phyloP scores from a whole-genome alignment of 1,284 basidiomycete species.

The Pseudozyma sp. region DNA sequence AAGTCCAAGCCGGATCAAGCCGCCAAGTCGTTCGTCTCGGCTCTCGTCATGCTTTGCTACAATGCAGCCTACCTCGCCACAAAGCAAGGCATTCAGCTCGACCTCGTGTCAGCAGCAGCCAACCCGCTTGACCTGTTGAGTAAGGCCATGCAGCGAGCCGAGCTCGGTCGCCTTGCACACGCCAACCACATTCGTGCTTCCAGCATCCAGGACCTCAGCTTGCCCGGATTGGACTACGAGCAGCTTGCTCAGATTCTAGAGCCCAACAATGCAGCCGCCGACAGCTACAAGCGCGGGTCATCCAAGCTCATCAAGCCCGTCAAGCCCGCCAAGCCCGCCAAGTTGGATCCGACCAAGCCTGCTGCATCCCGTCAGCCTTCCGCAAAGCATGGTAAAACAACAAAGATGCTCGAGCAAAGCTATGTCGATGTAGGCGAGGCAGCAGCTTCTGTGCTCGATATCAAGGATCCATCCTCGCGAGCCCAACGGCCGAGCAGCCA shows the following conservation, averaged over 20 bases:
- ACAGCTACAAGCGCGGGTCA: slow-evolving; percentile 27
- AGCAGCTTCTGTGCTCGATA: slow-evolving; percentile 50
- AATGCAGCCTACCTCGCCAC: slow-evolving; percentile 54
- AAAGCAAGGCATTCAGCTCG: slow-evolving; percentile 50
- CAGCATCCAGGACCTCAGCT: slow-evolving; percentile 37
- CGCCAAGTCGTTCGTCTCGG: slow-evolving; percentile 49
- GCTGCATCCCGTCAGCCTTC: background rate
- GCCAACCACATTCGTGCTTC: slow-evolving; percentile 23
- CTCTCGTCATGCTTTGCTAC: slow-evolving; percentile 58
- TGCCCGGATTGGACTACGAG: slow-evolving; percentile 40
- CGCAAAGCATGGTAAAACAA: slow-evolving; percentile 2
- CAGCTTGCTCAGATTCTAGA: slow-evolving; percentile 46
- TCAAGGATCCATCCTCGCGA: slow-evolving; percentile 26
- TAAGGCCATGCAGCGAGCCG: slow-evolving; percentile 21
- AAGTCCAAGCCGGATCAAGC: slow-evolving; percentile 40
- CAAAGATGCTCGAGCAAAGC: slow-evolving; percentile 49
- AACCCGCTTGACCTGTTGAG: slow-evolving; percentile 49
- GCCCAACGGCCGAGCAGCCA: background rate
- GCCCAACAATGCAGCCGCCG: slow-evolving; percentile 37
- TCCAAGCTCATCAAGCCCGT: slow-evolving; percentile 9
- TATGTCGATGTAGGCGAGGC: slow-evolving; percentile 54
- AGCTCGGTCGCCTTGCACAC: slow-evolving; percentile 41
- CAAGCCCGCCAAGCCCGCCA: slow-evolving; percentile 7
- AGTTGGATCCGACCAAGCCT: background rate
- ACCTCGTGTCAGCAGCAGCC: slow-evolving; percentile 54